Evolutionary conservation across 2,329 filamentous ascomycete species (phyloP).

Genomic region (Fusarium subtropicale): DNA sequence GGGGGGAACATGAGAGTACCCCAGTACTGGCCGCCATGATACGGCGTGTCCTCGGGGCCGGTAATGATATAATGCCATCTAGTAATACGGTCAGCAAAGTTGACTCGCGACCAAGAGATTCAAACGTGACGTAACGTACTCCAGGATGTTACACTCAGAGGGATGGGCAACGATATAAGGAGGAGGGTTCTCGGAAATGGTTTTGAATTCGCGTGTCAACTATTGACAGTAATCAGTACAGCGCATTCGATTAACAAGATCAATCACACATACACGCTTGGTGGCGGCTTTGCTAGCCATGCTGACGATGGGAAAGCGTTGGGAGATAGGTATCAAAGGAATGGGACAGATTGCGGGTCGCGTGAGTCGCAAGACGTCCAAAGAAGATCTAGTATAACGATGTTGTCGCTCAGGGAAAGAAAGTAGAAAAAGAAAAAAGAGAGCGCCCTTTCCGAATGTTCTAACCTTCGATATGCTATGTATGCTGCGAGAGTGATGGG

Average conservation of each 20-base stretch:
- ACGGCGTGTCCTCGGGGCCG: slow-evolving; percentile 92
- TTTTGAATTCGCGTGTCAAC: slow-evolving; percentile 73
- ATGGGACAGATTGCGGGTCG: slow-evolving; percentile 44
- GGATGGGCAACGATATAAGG: slow-evolving; percentile 91
- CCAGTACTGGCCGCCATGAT: slow-evolving; percentile 97
- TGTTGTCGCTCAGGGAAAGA: not conserved
- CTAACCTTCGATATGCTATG: slow-evolving; percentile 18
- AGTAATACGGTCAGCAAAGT: slow-evolving; percentile 31
- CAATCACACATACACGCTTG: slow-evolving; percentile 69
- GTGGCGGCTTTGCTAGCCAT: slow-evolving; percentile 81
- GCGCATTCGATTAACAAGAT: not conserved
- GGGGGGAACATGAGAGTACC: slow-evolving; percentile 94
- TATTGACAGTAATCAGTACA: slow-evolving; percentile 48
- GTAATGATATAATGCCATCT: slow-evolving; percentile 97
- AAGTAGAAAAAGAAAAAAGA: slow-evolving; percentile 8
- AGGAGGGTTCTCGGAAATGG: slow-evolving; percentile 78
- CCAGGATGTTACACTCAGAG: slow-evolving; percentile 90
- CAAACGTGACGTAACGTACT: slow-evolving; percentile 63
- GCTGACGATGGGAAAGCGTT: slow-evolving; percentile 23
- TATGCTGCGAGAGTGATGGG: slow-evolving; percentile 18
- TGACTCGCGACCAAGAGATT: not conserved
- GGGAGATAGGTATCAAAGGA: slow-evolving; percentile 31
- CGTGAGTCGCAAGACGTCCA: slow-evolving; percentile 28
- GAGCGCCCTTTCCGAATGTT: slow-evolving; percentile 6
- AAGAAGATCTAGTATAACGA: slow-evolving; percentile 11